Conservation (phyloP, 495 filamentous ascomycete species). For the Acidiella bohemica region DNA sequence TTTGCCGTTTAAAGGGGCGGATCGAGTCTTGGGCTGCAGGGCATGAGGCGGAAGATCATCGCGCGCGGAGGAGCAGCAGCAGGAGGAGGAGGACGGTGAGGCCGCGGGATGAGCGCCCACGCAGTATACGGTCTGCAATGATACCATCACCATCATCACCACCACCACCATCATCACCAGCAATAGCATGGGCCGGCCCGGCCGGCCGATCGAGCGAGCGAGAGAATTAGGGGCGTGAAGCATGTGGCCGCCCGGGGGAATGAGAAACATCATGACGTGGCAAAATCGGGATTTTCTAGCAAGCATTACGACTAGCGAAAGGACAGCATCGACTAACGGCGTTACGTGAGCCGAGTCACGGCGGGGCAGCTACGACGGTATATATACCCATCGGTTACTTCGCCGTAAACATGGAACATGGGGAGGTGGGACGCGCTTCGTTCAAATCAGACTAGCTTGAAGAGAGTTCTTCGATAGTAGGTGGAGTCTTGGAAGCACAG, state of each 20-base stretch:
- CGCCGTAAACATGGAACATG: too few relatives aligned
- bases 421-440: too few relatives aligned
- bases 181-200: not conserved
- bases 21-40: not conserved
- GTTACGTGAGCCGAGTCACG: too few relatives aligned
- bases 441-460: too few relatives aligned
- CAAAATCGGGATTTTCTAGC: too few relatives aligned
- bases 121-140: not conserved
- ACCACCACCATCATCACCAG: not conserved
- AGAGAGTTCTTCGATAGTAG: too few relatives aligned
- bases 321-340: too few relatives aligned
- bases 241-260: conserved; percentile 15
- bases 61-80: not conserved
- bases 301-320: too few relatives aligned
- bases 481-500: too few relatives aligned
- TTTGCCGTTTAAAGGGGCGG: conserved; percentile 49
- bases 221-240: conserved; percentile 10
- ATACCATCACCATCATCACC: not conserved
- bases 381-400: too few relatives aligned
- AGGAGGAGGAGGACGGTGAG: not conserved
- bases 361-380: too few relatives aligned
- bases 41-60: not conserved
- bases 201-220: not conserved
- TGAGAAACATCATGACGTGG: too few relatives aligned
- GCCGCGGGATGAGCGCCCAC: not conserved